Conservation (phyloP, 2,329 filamentous ascomycete species). For the Talaromyces sp. region DNA sequence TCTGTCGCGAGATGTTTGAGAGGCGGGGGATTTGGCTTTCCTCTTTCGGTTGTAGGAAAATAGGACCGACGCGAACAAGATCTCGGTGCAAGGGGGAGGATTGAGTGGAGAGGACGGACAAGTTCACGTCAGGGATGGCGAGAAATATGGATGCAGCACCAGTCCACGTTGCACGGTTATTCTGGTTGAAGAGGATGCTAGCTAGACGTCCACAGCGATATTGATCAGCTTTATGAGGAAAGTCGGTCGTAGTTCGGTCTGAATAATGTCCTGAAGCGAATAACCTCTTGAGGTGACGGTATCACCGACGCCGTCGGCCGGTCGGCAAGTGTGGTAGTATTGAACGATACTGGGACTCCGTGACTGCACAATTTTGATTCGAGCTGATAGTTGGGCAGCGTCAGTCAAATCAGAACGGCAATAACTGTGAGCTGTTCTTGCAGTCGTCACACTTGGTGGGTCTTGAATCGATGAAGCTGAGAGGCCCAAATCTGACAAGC, state of each 20-base stretch:
- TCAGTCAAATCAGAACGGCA: neutral
- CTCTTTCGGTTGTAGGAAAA: slow-evolving; percentile 7
- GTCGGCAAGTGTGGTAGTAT: neutral
- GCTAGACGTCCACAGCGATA: neutral
- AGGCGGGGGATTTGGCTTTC: slow-evolving; percentile 7
- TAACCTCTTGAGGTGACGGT: neutral
- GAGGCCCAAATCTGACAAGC: slow-evolving; percentile 8
- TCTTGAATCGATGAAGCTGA: slow-evolving; percentile 5
- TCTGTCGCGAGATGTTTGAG: neutral
- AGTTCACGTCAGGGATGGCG: slow-evolving; percentile 13
- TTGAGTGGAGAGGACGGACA: slow-evolving; percentile 8
- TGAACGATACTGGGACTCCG: neutral
- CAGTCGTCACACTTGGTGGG: slow-evolving; percentile 11
- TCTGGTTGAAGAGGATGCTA: neutral
- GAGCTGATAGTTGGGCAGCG: neutral
- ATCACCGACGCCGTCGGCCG: neutral
- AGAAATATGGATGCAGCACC: slow-evolving; percentile 2
- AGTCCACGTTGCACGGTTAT: slow-evolving; percentile 8
- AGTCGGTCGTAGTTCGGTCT: neutral
- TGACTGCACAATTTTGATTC: neutral
- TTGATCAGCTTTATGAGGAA: neutral
- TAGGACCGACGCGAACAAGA: slow-evolving; percentile 2
- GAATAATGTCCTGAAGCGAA: neutral
- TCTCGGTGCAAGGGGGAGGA: slow-evolving; percentile 14
- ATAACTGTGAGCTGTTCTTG: neutral